phyloP scores from a whole-genome alignment of 495 filamentous ascomycete species.

The Barbatosphaeria neglecta region DNA sequence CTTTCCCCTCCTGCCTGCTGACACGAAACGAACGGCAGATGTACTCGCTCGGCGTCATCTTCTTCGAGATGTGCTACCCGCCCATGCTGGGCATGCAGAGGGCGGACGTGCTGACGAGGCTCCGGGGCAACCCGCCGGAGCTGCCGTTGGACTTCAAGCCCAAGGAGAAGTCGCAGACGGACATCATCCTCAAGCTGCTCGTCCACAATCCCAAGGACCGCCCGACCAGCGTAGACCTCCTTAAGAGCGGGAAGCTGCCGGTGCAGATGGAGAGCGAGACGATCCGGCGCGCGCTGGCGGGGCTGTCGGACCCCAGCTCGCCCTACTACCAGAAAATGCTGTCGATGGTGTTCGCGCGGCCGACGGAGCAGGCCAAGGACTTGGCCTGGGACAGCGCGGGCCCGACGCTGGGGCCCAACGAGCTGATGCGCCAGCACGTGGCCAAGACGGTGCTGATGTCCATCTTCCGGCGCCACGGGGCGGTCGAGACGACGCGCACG shows the following conservation, averaged over 20 bases:
- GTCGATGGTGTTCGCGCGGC: constrained; percentile 63
- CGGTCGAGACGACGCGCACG: constrained; percentile 65
- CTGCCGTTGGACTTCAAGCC: constrained; percentile 67
- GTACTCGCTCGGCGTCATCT: constrained; percentile 94
- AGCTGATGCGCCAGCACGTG: constrained; percentile 57
- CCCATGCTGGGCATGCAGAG: constrained; percentile 82
- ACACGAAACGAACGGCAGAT: constrained; percentile 42
- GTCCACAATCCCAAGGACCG: constrained; percentile 70
- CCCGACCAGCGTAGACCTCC: constrained; percentile 73
- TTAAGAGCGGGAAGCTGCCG: constrained; percentile 79
- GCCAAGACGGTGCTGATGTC: constrained; percentile 64
- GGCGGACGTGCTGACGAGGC: constrained; percentile 55
- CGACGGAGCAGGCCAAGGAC: constrained; percentile 64
- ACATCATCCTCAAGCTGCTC: constrained; percentile 69
- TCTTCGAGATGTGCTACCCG: constrained; percentile 92
- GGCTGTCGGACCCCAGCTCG: constrained; percentile 68
- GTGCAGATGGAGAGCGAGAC: constrained; percentile 87
- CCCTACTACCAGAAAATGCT: constrained; percentile 87
- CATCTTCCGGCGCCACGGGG: constrained; percentile 86
- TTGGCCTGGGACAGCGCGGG: constrained; percentile 72
- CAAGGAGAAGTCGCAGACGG: constrained; percentile 58
- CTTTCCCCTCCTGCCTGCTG: background rate
- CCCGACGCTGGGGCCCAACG: constrained; percentile 38
- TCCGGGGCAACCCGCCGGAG: constrained; percentile 54
- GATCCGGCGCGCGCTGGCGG: constrained; percentile 67